phyloP scores from a whole-genome alignment of 805 yeast species.

The Saturnispora ahearnii region DNA sequence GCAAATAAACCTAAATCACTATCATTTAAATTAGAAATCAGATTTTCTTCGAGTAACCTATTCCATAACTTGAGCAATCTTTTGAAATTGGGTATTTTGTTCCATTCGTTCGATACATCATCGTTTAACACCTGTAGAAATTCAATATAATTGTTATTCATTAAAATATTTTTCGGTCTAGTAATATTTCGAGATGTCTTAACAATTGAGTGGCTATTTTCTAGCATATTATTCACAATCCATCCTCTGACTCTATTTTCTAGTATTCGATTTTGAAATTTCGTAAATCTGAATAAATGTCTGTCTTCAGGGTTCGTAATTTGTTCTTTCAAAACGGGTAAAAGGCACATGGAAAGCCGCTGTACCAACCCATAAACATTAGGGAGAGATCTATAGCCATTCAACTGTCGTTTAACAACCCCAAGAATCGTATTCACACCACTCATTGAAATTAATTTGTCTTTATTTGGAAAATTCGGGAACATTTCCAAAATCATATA shows the following conservation, averaged over 20 bases:
- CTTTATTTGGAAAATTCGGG: neutral
- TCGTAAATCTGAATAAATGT: conserved; percentile 4
- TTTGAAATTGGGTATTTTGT: conserved; percentile 1
- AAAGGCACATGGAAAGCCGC: neutral
- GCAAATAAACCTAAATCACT: conserved; percentile 10
- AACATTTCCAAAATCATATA: neutral
- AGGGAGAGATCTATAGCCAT: neutral
- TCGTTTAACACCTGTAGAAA: conserved; percentile 10
- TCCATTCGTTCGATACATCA: conserved; percentile 5
- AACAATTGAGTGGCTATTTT: neutral
- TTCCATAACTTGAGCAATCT: conserved; percentile 5
- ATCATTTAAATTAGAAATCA: neutral
- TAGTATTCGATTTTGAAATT: neutral
- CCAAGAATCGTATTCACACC: neutral
- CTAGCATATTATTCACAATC: neutral
- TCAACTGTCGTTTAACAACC: neutral
- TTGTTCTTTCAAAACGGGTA: conserved; percentile 1
- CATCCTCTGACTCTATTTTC: neutral
- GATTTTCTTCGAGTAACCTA: neutral
- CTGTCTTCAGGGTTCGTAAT: conserved; percentile 9
- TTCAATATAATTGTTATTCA: neutral
- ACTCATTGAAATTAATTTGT: neutral
- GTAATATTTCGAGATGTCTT: neutral
- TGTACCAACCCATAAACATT: neutral
- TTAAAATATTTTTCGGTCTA: conserved; percentile 2